Conservation (phyloP, 768 basidiomycete genomes). For the Russula ochroleuca region DNA sequence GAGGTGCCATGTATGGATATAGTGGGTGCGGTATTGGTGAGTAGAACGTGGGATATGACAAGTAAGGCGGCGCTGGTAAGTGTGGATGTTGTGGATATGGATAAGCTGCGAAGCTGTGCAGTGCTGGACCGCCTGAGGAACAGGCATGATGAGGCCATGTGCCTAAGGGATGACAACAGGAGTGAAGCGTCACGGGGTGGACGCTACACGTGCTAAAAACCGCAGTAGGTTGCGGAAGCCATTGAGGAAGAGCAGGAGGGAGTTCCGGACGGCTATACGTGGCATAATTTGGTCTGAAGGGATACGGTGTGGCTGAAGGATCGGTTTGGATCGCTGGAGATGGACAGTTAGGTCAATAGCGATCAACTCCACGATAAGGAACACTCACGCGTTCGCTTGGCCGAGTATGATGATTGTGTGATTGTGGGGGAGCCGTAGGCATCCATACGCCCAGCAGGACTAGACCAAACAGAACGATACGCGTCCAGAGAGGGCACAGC, state of each 20-base stretch:
- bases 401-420: slow-evolving; percentile 46
- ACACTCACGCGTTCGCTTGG: slow-evolving; percentile 52
- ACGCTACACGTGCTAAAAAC: slow-evolving; percentile 1
- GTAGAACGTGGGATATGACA: slow-evolving; percentile 19
- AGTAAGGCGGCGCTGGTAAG: slow-evolving; percentile 8
- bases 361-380: slow-evolving; percentile 15
- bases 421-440: slow-evolving; percentile 44
- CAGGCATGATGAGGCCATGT: slow-evolving; percentile 16
- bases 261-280: slow-evolving; percentile 14
- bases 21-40: slow-evolving; percentile 12
- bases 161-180: slow-evolving; percentile 11
- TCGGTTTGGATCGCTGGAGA: slow-evolving; percentile 22
- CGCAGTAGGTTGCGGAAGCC: slow-evolving; percentile 1
- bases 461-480: slow-evolving; percentile 30
- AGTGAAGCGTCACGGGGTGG: background rate
- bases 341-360: slow-evolving; percentile 19
- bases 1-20: slow-evolving; percentile 16
- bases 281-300: slow-evolving; percentile 16
- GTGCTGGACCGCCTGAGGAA: background rate
- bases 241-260: background rate
- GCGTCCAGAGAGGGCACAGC: slow-evolving; percentile 4
- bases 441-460: slow-evolving; percentile 36
- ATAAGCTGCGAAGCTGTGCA: slow-evolving; percentile 1
- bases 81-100: slow-evolving; percentile 7
- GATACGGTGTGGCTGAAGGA: slow-evolving; percentile 17